Evolutionary conservation across 257 asterid species (phyloP).

Genomic region (Avicennia marina): DNA sequence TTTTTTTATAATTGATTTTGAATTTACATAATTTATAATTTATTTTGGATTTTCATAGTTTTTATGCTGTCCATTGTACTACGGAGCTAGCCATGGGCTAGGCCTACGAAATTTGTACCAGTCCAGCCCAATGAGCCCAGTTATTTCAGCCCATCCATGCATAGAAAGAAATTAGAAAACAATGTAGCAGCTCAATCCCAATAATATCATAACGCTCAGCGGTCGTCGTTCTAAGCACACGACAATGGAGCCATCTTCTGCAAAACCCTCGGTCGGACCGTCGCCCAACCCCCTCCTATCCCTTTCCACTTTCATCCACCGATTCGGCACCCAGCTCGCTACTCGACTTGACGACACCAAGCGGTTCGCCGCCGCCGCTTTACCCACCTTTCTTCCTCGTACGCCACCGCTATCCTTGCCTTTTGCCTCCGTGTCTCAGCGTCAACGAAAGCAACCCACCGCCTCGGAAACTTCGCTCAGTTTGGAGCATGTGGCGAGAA

Average conservation of each 20-base stretch:
- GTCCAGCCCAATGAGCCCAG: too few species aligned
- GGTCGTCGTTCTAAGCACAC: not conserved
- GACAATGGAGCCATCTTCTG: constrained; percentile 54
- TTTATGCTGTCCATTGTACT: too few species aligned
- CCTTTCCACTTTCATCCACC: constrained; percentile 62
- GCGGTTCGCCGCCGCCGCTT: constrained; percentile 48
- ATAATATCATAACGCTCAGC: not conserved
- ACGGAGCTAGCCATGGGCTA: too few species aligned
- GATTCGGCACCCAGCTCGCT: constrained; percentile 56
- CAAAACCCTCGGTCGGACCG: constrained; percentile 45
- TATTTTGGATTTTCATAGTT: too few species aligned
- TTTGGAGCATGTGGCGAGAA: constrained; percentile 67
- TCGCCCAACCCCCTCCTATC: constrained; percentile 52
- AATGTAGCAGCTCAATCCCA: constrained; percentile 21
- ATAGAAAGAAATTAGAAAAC: not conserved
- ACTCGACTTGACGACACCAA: constrained; percentile 55
- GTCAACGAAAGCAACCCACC: constrained; percentile 34
- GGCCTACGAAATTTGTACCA: too few species aligned
- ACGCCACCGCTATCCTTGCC: constrained; percentile 33
- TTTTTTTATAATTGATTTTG: too few species aligned
- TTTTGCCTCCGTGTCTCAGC: constrained; percentile 80
- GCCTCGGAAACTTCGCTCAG: constrained; percentile 28
- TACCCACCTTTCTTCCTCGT: constrained; percentile 30
- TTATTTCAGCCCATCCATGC: too few species aligned
- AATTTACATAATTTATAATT: too few species aligned